Conservation (phyloP, 2,329 filamentous ascomycete species). For the Cercospora janseana region DNA sequence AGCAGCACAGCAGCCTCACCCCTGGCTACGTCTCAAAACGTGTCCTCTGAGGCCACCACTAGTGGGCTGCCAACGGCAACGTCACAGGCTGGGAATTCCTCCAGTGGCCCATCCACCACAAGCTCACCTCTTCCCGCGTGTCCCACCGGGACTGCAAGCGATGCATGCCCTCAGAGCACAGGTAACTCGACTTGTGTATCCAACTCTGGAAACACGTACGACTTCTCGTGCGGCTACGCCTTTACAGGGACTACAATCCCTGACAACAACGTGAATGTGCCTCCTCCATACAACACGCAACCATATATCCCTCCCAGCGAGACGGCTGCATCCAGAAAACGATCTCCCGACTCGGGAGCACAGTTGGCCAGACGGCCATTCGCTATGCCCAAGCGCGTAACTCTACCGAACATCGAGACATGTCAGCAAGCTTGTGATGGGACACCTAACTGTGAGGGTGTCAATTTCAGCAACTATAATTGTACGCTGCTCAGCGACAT, state of each 20-base stretch:
- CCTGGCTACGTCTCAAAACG: too few relatives aligned
- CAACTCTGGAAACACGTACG: slow-evolving; percentile 1
- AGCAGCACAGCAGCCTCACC: too few relatives aligned
- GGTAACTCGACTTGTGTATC: slow-evolving; percentile 10
- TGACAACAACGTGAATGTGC: slow-evolving; percentile 5
- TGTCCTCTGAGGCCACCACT: too few relatives aligned
- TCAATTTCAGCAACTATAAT: slow-evolving; percentile 13
- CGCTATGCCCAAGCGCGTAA: slow-evolving; percentile 3
- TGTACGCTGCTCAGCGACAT: slow-evolving; percentile 16
- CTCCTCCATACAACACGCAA: slow-evolving; percentile 10
- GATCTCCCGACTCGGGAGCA: neutral
- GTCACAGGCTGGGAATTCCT: neutral
- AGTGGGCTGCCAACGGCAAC: neutral
- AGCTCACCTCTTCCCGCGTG: slow-evolving; percentile 12
- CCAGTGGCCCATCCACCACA: neutral
- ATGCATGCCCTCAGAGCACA: slow-evolving; percentile 3
- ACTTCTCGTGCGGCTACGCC: slow-evolving; percentile 10
- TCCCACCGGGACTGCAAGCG: slow-evolving; percentile 9
- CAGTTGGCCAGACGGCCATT: neutral
- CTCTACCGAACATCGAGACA: slow-evolving; percentile 8
- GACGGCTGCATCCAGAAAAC: neutral
- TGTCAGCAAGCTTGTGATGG: slow-evolving; percentile 11
- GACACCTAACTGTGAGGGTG: slow-evolving; percentile 10
- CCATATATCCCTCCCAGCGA: slow-evolving; percentile 9
- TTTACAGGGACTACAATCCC: slow-evolving; percentile 12